phyloP scores from a whole-genome alignment of 345 rosid species.

The Gossypium turneri region DNA sequence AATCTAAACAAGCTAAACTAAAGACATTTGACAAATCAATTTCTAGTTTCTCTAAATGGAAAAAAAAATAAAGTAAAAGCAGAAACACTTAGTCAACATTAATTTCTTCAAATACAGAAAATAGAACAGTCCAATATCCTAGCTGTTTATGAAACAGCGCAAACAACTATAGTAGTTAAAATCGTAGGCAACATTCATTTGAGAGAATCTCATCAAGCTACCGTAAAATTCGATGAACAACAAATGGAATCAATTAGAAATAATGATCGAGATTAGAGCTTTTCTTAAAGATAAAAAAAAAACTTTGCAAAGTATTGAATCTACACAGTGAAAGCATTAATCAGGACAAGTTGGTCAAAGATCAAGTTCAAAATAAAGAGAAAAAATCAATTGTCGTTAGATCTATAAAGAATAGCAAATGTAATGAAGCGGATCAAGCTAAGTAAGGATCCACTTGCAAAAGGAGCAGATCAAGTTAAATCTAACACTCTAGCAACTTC shows the following conservation, averaged over 20 bases:
- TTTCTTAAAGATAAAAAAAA: not conserved
- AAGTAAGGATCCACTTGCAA: not conserved
- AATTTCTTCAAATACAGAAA: not conserved
- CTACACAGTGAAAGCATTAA: not conserved
- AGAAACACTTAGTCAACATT: not conserved
- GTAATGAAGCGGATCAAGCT: not conserved
- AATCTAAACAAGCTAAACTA: not conserved
- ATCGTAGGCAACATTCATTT: not conserved
- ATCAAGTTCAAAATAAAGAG: not conserved
- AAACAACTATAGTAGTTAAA: not conserved
- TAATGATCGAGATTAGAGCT: not conserved
- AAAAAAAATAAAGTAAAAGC: not conserved
- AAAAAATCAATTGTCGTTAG: not conserved
- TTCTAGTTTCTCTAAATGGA: not conserved
- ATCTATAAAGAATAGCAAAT: constrained; percentile 4
- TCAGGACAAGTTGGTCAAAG: not conserved
- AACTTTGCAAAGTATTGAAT: not conserved
- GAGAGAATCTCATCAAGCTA: not conserved
- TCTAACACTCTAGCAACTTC: not conserved
- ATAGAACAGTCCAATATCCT: not conserved
- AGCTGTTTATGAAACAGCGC: not conserved
- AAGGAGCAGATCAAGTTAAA: not conserved
- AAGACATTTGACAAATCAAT: not conserved
- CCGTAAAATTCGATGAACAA: not conserved
- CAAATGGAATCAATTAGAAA: not conserved